Percentiles rank a stretch among this genome's conserved stretches.
Evolutionary conservation across 345 rosid species (phyloP).

Genomic region (Moringa oleifera): DNA sequence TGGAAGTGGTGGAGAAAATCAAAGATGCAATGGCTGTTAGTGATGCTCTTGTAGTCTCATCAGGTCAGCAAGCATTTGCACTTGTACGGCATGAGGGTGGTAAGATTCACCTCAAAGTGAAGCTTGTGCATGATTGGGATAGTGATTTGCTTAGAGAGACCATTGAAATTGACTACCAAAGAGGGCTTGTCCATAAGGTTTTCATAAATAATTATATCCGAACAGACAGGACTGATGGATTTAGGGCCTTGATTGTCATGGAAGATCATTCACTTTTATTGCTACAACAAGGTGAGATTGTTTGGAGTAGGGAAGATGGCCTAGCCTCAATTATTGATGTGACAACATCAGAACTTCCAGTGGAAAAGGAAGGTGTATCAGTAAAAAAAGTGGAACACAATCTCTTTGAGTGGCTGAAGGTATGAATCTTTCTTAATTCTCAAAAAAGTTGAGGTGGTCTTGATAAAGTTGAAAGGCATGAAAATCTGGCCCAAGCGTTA

Average conservation of each 20-base stretch:
- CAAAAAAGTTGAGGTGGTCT: constrained; percentile 6
- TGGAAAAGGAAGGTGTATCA: constrained; percentile 80
- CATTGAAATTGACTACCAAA: constrained; percentile 55
- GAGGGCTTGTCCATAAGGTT: constrained; percentile 82
- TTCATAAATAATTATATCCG: constrained; percentile 83
- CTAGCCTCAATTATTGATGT: constrained; percentile 88
- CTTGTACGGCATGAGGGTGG: constrained; percentile 51
- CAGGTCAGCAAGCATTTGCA: constrained; percentile 67
- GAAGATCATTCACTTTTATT: constrained; percentile 95
- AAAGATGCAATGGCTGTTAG: constrained; percentile 61
- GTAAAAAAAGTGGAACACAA: constrained; percentile 92
- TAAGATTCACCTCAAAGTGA: constrained; percentile 67
- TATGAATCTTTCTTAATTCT: constrained; percentile 22
- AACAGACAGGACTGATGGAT: constrained; percentile 94
- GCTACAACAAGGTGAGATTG: constrained; percentile 88
- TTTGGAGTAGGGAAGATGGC: constrained; percentile 96
- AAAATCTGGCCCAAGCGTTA: not conserved
- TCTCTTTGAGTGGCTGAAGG: constrained; percentile 97
- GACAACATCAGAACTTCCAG: constrained; percentile 82
- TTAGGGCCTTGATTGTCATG: constrained; percentile 95
- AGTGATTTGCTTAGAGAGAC: constrained; percentile 67
- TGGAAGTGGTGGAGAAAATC: constrained; percentile 64
- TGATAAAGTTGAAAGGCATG: constrained; percentile 6
- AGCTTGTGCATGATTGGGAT: constrained; percentile 61
- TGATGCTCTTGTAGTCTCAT: constrained; percentile 62